phyloP scores from a whole-genome alignment of 1,284 basidiomycete species.

The Leccinum angustisporum region DNA sequence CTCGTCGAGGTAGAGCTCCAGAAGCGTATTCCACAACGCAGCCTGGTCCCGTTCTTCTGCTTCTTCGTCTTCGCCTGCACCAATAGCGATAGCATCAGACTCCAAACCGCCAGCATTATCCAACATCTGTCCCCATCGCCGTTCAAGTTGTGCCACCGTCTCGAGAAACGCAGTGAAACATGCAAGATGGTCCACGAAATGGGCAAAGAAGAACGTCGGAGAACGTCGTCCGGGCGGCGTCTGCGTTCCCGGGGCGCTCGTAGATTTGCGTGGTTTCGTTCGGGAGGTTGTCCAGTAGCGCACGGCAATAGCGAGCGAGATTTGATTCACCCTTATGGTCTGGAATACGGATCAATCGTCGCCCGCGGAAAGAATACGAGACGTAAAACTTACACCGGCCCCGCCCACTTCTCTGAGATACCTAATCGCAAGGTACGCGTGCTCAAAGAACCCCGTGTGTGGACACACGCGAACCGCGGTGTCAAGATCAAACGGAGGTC shows the following conservation, averaged over 20 bases:
- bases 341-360: not conserved
- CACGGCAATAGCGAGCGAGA: conserved; percentile 80
- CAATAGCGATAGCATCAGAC: conserved; percentile 3
- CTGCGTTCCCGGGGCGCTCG: conserved; percentile 23
- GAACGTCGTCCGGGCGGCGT: conserved; percentile 62
- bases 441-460: conserved; percentile 94
- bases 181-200: conserved; percentile 94
- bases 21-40: conserved; percentile 93
- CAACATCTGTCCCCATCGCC: conserved; percentile 77
- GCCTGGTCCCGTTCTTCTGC: conserved; percentile 71
- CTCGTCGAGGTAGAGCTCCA: conserved; percentile 82
- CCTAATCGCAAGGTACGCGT: conserved; percentile 86
- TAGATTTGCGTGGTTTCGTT: conserved; percentile 76
- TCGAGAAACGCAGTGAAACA: too few relatives aligned
- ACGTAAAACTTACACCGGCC: conserved; percentile 59
- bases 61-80: conserved; percentile 44
- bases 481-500: conserved; percentile 93
- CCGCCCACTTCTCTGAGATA: conserved; percentile 81
- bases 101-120: conserved; percentile 35
- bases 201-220: conserved; percentile 87
- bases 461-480: conserved; percentile 96
- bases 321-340: conserved; percentile 77
- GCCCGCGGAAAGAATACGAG: conserved; percentile 1
- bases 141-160: too few relatives aligned
- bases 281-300: conserved; percentile 77